These are phyloP conservation scores for Fusarium torulosum DNA, from an alignment of 2,329 filamentous ascomycete species.

Conservation along the genomic window DNA sequence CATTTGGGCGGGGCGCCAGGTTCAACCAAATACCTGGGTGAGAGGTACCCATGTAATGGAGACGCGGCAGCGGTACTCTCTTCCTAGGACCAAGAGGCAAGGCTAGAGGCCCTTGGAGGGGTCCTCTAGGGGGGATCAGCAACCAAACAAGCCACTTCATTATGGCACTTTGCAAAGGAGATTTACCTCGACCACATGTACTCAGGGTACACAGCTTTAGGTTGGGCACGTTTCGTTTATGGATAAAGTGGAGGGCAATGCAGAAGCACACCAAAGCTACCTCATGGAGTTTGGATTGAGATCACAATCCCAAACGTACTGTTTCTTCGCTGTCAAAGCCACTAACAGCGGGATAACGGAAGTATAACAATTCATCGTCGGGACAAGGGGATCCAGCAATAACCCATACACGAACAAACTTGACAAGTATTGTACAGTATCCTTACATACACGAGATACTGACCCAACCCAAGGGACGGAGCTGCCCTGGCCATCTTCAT, in stretches of 20 bases:
- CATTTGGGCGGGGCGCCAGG: slow-evolving; percentile 41
- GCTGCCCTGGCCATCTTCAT: slow-evolving; percentile 29
- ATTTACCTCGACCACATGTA: slow-evolving; percentile 36
- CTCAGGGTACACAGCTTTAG: slow-evolving; percentile 15
- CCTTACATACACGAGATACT: slow-evolving; percentile 18
- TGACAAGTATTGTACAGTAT: slow-evolving; percentile 10
- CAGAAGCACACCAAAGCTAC: slow-evolving; percentile 31
- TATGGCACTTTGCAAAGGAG: slow-evolving; percentile 32
- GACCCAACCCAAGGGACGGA: slow-evolving; percentile 23
- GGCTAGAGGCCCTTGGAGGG: slow-evolving; percentile 35
- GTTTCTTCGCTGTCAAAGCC: background rate
- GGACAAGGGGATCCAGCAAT: slow-evolving; percentile 11
- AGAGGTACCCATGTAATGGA: slow-evolving; percentile 39
- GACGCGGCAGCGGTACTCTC: slow-evolving; percentile 42
- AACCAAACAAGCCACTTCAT: slow-evolving; percentile 39
- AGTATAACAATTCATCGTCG: background rate
- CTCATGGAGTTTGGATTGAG: slow-evolving; percentile 3
- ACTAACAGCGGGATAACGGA: slow-evolving; percentile 24
- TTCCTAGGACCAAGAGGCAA: slow-evolving; percentile 25
- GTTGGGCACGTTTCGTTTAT: slow-evolving; percentile 25
- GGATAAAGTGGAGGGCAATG: slow-evolving; percentile 36
- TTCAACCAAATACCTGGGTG: slow-evolving; percentile 43
- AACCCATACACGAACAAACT: slow-evolving; percentile 9
- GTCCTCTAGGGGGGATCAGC: slow-evolving; percentile 30
- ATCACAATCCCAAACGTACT: slow-evolving; percentile 15